phyloP scores from a whole-genome alignment of 495 filamentous ascomycete genomes.

The Talaromyces trachyspermus region DNA sequence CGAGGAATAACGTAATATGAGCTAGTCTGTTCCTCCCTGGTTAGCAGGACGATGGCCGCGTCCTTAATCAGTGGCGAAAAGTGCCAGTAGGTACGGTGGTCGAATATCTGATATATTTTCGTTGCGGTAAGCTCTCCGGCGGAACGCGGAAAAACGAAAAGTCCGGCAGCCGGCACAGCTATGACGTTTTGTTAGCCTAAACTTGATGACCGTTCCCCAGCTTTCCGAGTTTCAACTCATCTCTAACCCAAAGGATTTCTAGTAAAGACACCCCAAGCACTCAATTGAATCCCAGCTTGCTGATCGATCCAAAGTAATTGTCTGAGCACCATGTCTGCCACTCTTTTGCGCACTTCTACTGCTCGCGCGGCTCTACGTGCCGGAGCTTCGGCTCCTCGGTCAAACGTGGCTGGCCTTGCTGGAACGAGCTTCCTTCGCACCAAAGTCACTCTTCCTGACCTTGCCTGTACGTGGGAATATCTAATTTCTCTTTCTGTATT shows the following conservation, averaged over 20 bases:
- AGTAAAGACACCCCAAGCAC: background rate
- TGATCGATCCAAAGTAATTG: background rate
- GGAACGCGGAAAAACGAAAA: conserved; percentile 1
- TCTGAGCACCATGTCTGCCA: conserved; percentile 40
- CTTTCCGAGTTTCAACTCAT: too few species aligned
- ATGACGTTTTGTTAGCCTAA: conserved; percentile 8
- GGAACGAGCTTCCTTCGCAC: conserved; percentile 69
- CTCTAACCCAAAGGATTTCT: too few species aligned
- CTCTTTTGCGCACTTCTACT: conserved; percentile 43
- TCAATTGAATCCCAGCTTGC: background rate
- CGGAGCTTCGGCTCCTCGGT: conserved; percentile 41
- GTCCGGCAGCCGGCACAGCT: background rate
- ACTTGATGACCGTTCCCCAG: background rate
- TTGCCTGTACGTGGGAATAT: conserved; percentile 62
- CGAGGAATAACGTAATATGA: too few species aligned
- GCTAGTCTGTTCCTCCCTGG: too few species aligned
- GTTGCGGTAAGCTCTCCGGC: background rate
- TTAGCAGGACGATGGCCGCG: too few species aligned
- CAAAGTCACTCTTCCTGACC: conserved; percentile 90
- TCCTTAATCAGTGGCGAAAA: too few species aligned
- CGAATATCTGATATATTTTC: conserved; percentile 1
- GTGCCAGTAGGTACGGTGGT: too few species aligned
- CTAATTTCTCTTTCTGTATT: too few species aligned
- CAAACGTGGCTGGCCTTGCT: conserved; percentile 53
- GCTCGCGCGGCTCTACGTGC: conserved; percentile 49